Evolutionary conservation across 2,329 filamentous ascomycete genomes (phyloP), one percentile per base, ranked within the genome.

Genomic region (Phoma sp.): DNA sequence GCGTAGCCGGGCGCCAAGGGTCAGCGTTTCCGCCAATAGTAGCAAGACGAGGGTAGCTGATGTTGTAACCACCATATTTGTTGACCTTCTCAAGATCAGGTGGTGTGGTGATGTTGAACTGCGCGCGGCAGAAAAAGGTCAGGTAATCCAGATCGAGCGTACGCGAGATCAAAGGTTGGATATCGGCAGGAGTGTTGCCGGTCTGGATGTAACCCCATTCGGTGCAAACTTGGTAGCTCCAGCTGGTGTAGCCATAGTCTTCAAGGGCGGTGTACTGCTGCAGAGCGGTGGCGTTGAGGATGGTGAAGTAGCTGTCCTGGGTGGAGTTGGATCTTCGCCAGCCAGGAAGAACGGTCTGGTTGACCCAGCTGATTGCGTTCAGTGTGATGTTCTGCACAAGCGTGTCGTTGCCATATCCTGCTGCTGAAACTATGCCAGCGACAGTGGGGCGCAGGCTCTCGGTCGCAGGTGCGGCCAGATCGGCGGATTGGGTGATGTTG

Each of bases 161-260:
- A 13, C 91, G 87, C 0, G 91, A 94, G 44, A 95, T 80, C 6
- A 96, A 74, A 0, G 91, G 88, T 1, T 88, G 81, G 49, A 86
- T 82, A 54, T 84, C 77, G 0, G 77, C 65, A 0, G 91, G 91
- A 0, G 87, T 86, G 24, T 85, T 87, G 43, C 91, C 91, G 0
- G 89, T 91, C 61, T 88, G 84, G 44, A 93, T 85, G 75, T 85
- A 95, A 9, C 91, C 91, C 90, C 90, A 95, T 81, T 71, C 69
- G 38, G 60, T 65, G 58, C 68, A 69, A 51, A 82, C 81, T 66
- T 86, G 85, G 64, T 86, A 88, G 17, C 76, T 73, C 85, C 85
- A 88, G 50, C 73, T 72, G 24, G 80, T 56, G 9, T 43, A 24
- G 19, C 46, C 44, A 39, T 67, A 69, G 49, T 66, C 60, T n/a